These are phyloP conservation scores for Fennellomyces sp. DNA, from an alignment of 371 early-diverging fungal genomes.

Conservation along the genomic window DNA sequence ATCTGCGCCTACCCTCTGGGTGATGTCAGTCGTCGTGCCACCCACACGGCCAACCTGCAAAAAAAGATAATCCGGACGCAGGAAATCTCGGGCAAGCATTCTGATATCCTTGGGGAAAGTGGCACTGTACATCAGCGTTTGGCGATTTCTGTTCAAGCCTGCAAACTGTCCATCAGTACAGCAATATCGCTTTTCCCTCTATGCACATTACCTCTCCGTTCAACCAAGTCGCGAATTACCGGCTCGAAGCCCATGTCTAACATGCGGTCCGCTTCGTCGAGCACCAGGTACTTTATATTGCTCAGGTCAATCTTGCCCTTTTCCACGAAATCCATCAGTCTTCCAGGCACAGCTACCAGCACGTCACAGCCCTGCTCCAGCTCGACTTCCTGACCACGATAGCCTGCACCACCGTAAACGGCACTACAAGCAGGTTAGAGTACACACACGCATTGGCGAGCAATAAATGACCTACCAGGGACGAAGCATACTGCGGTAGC, in stretches of 20 bases:
- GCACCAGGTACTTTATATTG: slow-evolving; percentile 83
- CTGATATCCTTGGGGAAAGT: slow-evolving; percentile 95
- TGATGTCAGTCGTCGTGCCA: slow-evolving; percentile 46
- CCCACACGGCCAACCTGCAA: slow-evolving; percentile 42
- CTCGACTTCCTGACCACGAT: slow-evolving; percentile 41
- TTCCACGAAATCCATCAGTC: slow-evolving; percentile 91
- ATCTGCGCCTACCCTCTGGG: slow-evolving; percentile 34
- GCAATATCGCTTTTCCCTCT: background rate
- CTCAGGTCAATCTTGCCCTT: slow-evolving; percentile 72
- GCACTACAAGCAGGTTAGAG: slow-evolving; percentile 63
- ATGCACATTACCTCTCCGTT: slow-evolving; percentile 55
- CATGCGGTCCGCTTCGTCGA: slow-evolving; percentile 97
- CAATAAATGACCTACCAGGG: slow-evolving; percentile 42
- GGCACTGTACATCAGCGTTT: slow-evolving; percentile 96
- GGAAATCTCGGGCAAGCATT: slow-evolving; percentile 85
- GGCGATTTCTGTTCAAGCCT: slow-evolving; percentile 72
- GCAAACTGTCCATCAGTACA: background rate
- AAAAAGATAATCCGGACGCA: slow-evolving; percentile 57
- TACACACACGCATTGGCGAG: too few species aligned
- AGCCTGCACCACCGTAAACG: slow-evolving; percentile 64
- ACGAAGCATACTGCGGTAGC: slow-evolving; percentile 47
- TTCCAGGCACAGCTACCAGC: slow-evolving; percentile 97
- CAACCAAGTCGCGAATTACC: slow-evolving; percentile 87
- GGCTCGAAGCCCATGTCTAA: slow-evolving; percentile 98
- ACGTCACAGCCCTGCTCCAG: slow-evolving; percentile 88